Conservation (phyloP, 31 red algal genomes). For the Porphyra umbilicalis region DNA sequence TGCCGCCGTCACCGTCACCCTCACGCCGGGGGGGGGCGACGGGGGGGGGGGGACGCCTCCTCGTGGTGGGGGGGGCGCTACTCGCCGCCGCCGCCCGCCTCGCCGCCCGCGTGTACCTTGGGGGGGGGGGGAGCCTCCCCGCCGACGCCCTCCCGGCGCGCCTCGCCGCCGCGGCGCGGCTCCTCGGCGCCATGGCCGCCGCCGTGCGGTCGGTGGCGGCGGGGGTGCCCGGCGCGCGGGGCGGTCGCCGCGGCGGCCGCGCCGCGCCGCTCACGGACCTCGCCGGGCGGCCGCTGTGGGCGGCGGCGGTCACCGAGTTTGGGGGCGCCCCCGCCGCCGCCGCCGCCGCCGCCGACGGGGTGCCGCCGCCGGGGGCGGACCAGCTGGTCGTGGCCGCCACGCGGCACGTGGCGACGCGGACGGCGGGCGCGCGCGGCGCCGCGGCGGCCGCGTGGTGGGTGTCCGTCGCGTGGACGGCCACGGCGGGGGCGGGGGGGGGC, state of each 20-base stretch:
- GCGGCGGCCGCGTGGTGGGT: not conserved
- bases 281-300: not conserved
- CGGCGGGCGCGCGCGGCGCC: too few relatives aligned
- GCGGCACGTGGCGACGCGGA: not conserved
- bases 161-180: not conserved
- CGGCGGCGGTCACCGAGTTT: not conserved
- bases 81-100: not conserved
- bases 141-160: not conserved
- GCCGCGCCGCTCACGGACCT: too few relatives aligned
- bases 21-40: not conserved
- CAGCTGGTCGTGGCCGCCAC: not conserved
- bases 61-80: not conserved
- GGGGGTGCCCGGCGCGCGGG: not conserved
- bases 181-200: not conserved
- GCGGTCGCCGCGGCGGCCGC: not conserved
- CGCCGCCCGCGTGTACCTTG: not conserved
- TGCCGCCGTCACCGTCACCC: not conserved
- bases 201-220: not conserved
- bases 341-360: too few relatives aligned
- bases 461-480: not conserved
- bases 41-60: not conserved
- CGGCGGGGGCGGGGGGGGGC: too few relatives aligned
- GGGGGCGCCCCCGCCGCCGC: not conserved
- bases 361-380: not conserved
- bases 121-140: not conserved